A percentile compares a stretch with the other conserved stretches of the same genome.
phyloP scores from a whole-genome alignment of 2,329 filamentous ascomycete species.

The Fusarium beomiforme region DNA sequence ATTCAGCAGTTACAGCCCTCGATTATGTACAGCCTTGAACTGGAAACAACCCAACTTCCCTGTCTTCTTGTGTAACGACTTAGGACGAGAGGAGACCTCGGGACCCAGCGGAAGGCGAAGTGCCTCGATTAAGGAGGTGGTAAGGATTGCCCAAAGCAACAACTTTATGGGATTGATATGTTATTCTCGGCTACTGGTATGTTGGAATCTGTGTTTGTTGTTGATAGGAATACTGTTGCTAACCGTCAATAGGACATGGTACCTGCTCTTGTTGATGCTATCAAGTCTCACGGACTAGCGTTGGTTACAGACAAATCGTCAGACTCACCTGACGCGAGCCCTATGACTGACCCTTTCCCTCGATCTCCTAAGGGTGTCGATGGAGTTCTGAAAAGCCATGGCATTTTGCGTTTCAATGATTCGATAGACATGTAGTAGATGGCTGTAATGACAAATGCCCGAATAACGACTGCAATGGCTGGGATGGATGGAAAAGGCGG shows the following conservation, averaged over 20 bases:
- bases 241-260: slow-evolving; percentile 77
- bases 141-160: slow-evolving; percentile 91
- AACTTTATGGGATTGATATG: slow-evolving; percentile 99
- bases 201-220: slow-evolving; percentile 45
- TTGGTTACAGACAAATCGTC: slow-evolving; percentile 88
- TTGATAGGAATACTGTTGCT: background rate
- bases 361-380: slow-evolving; percentile 84
- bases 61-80: slow-evolving; percentile 92
- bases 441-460: slow-evolving; percentile 37
- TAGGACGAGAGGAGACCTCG: slow-evolving; percentile 70
- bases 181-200: slow-evolving; percentile 83
- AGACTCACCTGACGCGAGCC: slow-evolving; percentile 55
- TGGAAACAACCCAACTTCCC: slow-evolving; percentile 99
- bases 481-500: slow-evolving; percentile 31
- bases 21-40: slow-evolving; percentile 92
- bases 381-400: slow-evolving; percentile 84
- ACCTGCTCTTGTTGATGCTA: slow-evolving; percentile 88
- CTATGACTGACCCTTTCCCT: slow-evolving; percentile 61
- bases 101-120: slow-evolving; percentile 73
- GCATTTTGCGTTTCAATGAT: slow-evolving; percentile 92
- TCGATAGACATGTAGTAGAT: slow-evolving; percentile 75
- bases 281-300: slow-evolving; percentile 93
- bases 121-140: slow-evolving; percentile 92
- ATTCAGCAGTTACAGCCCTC: slow-evolving; percentile 92
- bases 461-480: slow-evolving; percentile 23